Base-by-base conservation (phyloP, 768 basidiomycete genomes). In the Termitomyces sp. region DNA sequence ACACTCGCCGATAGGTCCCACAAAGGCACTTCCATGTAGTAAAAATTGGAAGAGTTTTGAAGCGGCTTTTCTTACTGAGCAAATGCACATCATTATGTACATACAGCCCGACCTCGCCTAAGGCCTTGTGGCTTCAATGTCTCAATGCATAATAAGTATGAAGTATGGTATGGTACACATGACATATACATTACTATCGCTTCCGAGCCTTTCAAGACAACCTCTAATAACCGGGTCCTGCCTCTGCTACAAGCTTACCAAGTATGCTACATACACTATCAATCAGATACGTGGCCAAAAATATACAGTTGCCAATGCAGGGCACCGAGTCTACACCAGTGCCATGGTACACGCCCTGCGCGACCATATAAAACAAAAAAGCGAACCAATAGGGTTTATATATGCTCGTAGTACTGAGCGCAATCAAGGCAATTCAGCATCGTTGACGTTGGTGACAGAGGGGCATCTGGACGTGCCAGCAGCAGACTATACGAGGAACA, bases 391-490 rank as follows among this genome's bases (percentile, higher is more conserved):
- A 15, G 16, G 5, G 45, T 22, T 24, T 24, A 50, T 18, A 6
- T 20, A 24, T 52, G 6, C 32, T 33, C n/a, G 12, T 32, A n/a
- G 28, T 16, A 16, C n/a, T 44, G n/a, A 33, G n/a, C 2, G 7
- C 18, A 28, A 39, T 44, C 8, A 55, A 8, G 7, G 18, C n/a
- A 12, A 32, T 55, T 57, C 58, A 16, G 16, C 12, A 7, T 46
- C 48, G 16, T 50, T 61, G 9, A 57, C 22, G 28, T 66, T 54
- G 24, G 28, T 18, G 1, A 59, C 44, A 35, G 60, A 66, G 24
- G 63, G 66, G 13, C 51, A 60, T 15, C 48, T 52, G 20, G 58
- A 54, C 22, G 66, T 65, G 20, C 28, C 57, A 24, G 50, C 48
- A 11, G 38, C 48, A 16, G 46, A 58, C 57, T 58, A 24, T 35